Evolutionary conservation across 2,329 filamentous ascomycete species (phyloP).

Genomic region (Phialemoniopsis sp.): DNA sequence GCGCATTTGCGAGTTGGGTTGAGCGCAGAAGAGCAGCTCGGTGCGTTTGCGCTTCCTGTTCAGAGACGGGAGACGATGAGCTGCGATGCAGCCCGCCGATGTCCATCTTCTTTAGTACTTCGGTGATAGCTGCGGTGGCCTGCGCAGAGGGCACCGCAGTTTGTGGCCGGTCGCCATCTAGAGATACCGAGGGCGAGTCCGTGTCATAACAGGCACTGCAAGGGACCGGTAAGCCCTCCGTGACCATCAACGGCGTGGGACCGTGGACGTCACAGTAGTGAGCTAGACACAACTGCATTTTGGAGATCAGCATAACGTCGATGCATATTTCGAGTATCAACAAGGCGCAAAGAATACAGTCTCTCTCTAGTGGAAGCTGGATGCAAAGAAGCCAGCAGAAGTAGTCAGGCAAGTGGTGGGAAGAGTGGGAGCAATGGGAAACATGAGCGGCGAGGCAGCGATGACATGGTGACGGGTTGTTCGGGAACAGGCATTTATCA

Average conservation of each 20-base stretch:
- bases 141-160: constrained; percentile 29
- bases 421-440: too few relatives aligned
- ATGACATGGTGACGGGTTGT: too few relatives aligned
- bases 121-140: constrained; percentile 31
- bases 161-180: constrained; percentile 27
- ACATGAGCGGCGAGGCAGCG: too few relatives aligned
- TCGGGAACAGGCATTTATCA: too few relatives aligned
- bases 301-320: constrained; percentile 30
- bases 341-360: too few relatives aligned
- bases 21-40: constrained; percentile 36
- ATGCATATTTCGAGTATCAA: too few relatives aligned
- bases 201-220: constrained; percentile 56
- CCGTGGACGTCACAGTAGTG: constrained; percentile 70
- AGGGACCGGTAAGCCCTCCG: constrained; percentile 58
- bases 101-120: constrained; percentile 43
- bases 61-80: constrained; percentile 36
- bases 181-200: constrained; percentile 15
- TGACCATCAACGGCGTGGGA: constrained; percentile 66
- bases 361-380: too few relatives aligned
- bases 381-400: too few relatives aligned
- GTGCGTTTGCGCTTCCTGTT: constrained; percentile 38
- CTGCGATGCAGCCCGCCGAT: constrained; percentile 32
- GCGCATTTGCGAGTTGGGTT: constrained; percentile 19
- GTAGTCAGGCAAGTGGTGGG: too few relatives aligned
- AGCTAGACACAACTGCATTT: constrained; percentile 61